Base-by-base conservation (phyloP, 148 eudicot genomes). In the Hydrangea macrophylla region DNA sequence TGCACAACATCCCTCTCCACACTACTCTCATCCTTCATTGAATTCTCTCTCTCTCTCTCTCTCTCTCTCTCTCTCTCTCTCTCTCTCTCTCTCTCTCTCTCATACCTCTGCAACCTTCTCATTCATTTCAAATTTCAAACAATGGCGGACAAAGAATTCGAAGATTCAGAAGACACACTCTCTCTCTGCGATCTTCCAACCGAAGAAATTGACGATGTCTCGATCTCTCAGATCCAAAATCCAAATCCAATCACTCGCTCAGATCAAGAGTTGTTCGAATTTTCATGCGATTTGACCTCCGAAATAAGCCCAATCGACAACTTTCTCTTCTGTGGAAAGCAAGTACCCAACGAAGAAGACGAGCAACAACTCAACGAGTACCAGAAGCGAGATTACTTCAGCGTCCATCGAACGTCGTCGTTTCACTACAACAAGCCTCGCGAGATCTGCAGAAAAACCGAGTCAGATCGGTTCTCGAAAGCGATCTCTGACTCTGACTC, bases 121-220 rank as follows among this genome's bases (percentile, higher is more conserved):
- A n/a, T n/a, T n/a, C n/a, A n/a, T n/a, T n/a, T n/a, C n/a, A n/a
- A n/a, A n/a, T n/a, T n/a, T n/a, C n/a, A n/a, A n/a, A 17, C 68
- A 28, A 40, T 64, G 55, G 55, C 42, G 27, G 31, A 26, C 36
- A 64, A 44, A 45, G 63, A 59, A 26, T 36, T 39, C 17, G 22
- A 15, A n/a, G 63, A 68, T 3, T 18, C 33, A 1, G 54, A 68
- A 10, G 63, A 58, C 26, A 39, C 39, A n/a, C 36, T 68, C 28
- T 40, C 72, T 20, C 61, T 68, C 37, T 30, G 39, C 72, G 58
- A 68, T 18, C 54, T 68, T 30, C 55, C 64, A 5, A 58, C 58
- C 12, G 35, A 50, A 0, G 72, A 64, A n/a, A 40, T 56, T 23
- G 35, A 51, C 6, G 13, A 55, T 15, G 36, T 55, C 1, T 39